A percentile compares a stretch with the other conserved stretches of the same genome.
These are phyloP conservation scores for Kuraishia hungarica DNA, from an alignment of 805 yeast species.

Conservation along the genomic window DNA sequence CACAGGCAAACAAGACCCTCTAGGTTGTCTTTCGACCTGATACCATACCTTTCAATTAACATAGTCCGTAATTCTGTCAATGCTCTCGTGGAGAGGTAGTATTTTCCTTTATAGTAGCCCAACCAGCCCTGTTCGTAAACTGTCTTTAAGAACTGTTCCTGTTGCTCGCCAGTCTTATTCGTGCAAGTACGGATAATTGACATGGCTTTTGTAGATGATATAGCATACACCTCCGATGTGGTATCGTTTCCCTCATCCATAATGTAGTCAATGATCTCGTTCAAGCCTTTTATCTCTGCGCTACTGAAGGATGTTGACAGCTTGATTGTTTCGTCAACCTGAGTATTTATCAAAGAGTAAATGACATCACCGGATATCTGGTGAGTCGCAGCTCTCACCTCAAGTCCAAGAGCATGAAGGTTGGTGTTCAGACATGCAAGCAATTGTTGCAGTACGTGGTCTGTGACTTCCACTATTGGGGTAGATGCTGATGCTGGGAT, in stretches of 20 bases:
- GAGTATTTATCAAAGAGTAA: conserved; percentile 33
- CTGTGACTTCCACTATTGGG: background rate
- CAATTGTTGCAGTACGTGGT: background rate
- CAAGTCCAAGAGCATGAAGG: conserved; percentile 30
- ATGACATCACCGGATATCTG: conserved; percentile 23
- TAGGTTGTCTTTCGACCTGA: conserved; percentile 13
- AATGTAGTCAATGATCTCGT: conserved; percentile 31
- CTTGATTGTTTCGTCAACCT: conserved; percentile 27
- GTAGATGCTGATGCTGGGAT: background rate
- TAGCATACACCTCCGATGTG: conserved; percentile 20
- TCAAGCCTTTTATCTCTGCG: conserved; percentile 36
- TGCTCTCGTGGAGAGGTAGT: conserved; percentile 28
- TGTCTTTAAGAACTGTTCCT: conserved; percentile 27
- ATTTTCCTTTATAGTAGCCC: conserved; percentile 25
- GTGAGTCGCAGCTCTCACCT: conserved; percentile 29
- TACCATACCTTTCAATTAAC: conserved; percentile 34
- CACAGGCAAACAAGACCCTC: conserved; percentile 36
- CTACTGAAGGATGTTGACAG: conserved; percentile 25
- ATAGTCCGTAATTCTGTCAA: conserved; percentile 39
- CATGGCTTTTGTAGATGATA: conserved; percentile 27
- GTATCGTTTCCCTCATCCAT: conserved; percentile 21
- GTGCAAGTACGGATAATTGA: conserved; percentile 18
- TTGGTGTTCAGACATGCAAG: conserved; percentile 15
- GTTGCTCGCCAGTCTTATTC: conserved; percentile 25
- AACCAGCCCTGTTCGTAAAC: conserved; percentile 50